Evolutionary conservation across 306 rosid genomes (phyloP).

Genomic region (Glycine soja): DNA sequence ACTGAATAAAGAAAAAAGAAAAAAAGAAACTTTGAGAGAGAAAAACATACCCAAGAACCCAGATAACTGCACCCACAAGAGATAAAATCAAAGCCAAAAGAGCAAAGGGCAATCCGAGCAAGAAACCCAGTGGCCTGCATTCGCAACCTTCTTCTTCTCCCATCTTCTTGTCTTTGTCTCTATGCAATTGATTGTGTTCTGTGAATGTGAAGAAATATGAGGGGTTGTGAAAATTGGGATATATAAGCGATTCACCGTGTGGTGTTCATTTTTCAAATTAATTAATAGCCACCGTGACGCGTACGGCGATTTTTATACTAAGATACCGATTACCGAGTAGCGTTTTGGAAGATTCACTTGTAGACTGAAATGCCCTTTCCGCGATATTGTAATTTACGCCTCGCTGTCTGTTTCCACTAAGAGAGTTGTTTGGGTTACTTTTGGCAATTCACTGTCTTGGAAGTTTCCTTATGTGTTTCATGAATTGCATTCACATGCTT

Average conservation of each 20-base stretch:
- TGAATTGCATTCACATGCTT: background rate
- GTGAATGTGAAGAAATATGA: background rate
- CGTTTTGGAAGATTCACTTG: background rate
- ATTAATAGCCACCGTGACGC: constrained; percentile 7
- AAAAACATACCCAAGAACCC: constrained; percentile 67
- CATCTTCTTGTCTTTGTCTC: constrained; percentile 43
- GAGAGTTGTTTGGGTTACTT: background rate
- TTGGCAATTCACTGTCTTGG: constrained; percentile 34
- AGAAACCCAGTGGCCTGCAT: constrained; percentile 88
- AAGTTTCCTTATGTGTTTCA: constrained; percentile 42
- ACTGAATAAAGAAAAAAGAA: background rate
- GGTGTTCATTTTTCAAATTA: constrained; percentile 19
- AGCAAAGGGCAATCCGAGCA: constrained; percentile 86
- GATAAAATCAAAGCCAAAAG: constrained; percentile 69
- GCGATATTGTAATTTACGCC: background rate
- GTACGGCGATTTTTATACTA: background rate
- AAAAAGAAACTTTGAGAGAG: background rate
- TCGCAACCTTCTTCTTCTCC: constrained; percentile 61
- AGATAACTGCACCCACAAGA: constrained; percentile 72
- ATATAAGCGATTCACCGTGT: constrained; percentile 43
- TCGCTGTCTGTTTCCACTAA: too few species aligned
- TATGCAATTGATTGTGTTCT: too few species aligned
- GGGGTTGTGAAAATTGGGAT: constrained; percentile 7
- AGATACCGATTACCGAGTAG: background rate
- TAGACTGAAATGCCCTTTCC: constrained; percentile 40